A percentile compares a stretch with the other conserved stretches of the same genome.
These are phyloP conservation scores for Debaryomyces nepalensis DNA, from an alignment of 1,139 yeast genomes.

Conservation along the genomic window DNA sequence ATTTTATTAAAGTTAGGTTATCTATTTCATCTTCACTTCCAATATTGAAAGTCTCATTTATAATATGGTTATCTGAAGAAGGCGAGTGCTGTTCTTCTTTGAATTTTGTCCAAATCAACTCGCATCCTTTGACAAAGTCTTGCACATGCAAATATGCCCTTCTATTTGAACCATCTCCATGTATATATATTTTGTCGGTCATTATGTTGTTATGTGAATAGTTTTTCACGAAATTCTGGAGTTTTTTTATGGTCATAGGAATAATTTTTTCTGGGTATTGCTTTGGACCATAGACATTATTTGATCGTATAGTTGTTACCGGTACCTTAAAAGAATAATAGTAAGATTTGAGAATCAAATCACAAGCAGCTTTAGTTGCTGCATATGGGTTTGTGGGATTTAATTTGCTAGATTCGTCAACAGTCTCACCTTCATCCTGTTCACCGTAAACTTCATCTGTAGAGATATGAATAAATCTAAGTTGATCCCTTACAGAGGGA, in stretches of 20 bases:
- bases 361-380: constrained; percentile 63
- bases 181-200: constrained; percentile 36
- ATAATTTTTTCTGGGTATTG: constrained; percentile 64
- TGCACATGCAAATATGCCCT: constrained; percentile 53
- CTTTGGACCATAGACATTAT: constrained; percentile 60
- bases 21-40: constrained; percentile 52
- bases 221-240: constrained; percentile 19
- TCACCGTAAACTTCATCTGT: constrained; percentile 69
- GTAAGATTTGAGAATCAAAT: constrained; percentile 55
- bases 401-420: constrained; percentile 42
- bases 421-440: constrained; percentile 26
- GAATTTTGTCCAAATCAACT: constrained; percentile 29
- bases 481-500: constrained; percentile 12
- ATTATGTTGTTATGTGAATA: constrained; percentile 13
- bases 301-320: constrained; percentile 50
- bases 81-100: constrained; percentile 2
- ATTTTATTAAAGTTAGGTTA: constrained; percentile 38
- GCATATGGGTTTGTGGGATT: constrained; percentile 65
- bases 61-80: neutral
- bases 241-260: constrained; percentile 34
- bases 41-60: constrained; percentile 46
- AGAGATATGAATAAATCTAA: constrained; percentile 53
- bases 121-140: constrained; percentile 55
- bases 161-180: constrained; percentile 54
- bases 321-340: constrained; percentile 49